These are phyloP conservation scores for Leptomonas pyrrhocoris DNA, from an alignment of 208 protist species.

Conservation along the genomic window DNA sequence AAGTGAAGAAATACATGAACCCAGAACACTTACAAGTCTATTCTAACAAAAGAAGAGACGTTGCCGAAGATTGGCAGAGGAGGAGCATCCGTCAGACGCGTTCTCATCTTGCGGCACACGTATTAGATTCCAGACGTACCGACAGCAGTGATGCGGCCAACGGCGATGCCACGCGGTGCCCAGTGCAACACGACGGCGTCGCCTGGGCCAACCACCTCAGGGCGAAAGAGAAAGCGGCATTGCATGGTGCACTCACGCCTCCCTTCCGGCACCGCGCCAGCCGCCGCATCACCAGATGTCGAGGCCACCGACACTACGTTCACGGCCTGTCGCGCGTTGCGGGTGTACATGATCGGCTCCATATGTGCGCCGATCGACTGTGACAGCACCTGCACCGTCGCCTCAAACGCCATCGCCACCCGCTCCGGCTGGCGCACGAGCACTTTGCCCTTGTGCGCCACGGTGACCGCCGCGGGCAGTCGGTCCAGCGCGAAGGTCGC, in stretches of 20 bases:
- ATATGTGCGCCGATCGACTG: constrained; percentile 58
- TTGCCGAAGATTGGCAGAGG: too few relatives aligned
- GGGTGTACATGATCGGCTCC: constrained; percentile 80
- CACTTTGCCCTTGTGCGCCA: constrained; percentile 77
- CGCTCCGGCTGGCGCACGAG: constrained; percentile 36
- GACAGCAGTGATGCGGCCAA: constrained; percentile 42
- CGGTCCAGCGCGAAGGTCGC: constrained; percentile 93
- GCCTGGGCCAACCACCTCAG: constrained; percentile 66
- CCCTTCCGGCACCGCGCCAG: neutral
- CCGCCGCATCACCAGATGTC: neutral
- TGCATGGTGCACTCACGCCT: constrained; percentile 13
- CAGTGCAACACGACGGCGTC: constrained; percentile 76
- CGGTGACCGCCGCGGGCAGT: constrained; percentile 54
- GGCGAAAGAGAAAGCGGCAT: constrained; percentile 76
- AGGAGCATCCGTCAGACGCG: too few relatives aligned
- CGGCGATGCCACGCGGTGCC: constrained; percentile 72
- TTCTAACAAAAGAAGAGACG: too few relatives aligned
- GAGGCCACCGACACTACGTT: constrained; percentile 30
- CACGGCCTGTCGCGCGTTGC: constrained; percentile 80
- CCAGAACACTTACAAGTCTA: too few relatives aligned
- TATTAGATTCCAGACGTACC: neutral
- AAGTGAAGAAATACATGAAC: too few relatives aligned
- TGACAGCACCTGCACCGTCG: constrained; percentile 57
- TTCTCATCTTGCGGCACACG: too few relatives aligned
- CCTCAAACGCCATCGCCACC: constrained; percentile 35